Percentiles rank a stretch among this genome's conserved stretches.
Evolutionary conservation across 2,329 filamentous ascomycete species (phyloP).

Genomic region (Didymellaceae sp.): DNA sequence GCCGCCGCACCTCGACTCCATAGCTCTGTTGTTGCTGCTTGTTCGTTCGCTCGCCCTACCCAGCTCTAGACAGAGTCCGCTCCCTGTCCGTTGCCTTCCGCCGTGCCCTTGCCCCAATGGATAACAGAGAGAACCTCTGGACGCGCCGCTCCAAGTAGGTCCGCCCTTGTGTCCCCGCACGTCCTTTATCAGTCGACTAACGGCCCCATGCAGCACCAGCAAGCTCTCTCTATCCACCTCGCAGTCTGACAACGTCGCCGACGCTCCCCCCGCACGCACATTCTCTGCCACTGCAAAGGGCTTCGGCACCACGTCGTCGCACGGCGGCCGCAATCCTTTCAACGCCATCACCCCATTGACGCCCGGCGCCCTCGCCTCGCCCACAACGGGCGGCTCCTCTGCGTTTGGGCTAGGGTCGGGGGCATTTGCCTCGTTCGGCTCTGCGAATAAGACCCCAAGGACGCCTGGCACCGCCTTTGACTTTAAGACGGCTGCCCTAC

Average conservation of each 20-base stretch:
- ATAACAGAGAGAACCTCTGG: constrained; percentile 65
- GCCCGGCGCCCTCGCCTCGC: constrained; percentile 70
- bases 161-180: constrained; percentile 26
- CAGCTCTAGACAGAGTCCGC: constrained; percentile 36
- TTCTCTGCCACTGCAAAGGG: constrained; percentile 73
- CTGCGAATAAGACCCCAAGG: constrained; percentile 84
- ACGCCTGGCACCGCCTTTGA: constrained; percentile 82
- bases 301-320: constrained; percentile 75
- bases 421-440: constrained; percentile 94
- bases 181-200: constrained; percentile 30
- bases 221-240: constrained; percentile 90
- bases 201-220: constrained; percentile 66
- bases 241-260: constrained; percentile 60
- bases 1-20: constrained; percentile 10
- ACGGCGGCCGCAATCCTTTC: constrained; percentile 80
- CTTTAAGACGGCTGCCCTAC: constrained; percentile 64
- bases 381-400: constrained; percentile 78
- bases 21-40: constrained; percentile 37
- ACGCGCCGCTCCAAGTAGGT: constrained; percentile 82
- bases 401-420: constrained; percentile 94
- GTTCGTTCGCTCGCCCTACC: constrained; percentile 46
- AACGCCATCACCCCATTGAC: constrained; percentile 74
- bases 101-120: constrained; percentile 42
- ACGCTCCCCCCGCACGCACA: constrained; percentile 66
- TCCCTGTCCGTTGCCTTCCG: constrained; percentile 11